Base-by-base conservation (phyloP, 495 filamentous ascomycete species). In the Durotheca rogersii region DNA sequence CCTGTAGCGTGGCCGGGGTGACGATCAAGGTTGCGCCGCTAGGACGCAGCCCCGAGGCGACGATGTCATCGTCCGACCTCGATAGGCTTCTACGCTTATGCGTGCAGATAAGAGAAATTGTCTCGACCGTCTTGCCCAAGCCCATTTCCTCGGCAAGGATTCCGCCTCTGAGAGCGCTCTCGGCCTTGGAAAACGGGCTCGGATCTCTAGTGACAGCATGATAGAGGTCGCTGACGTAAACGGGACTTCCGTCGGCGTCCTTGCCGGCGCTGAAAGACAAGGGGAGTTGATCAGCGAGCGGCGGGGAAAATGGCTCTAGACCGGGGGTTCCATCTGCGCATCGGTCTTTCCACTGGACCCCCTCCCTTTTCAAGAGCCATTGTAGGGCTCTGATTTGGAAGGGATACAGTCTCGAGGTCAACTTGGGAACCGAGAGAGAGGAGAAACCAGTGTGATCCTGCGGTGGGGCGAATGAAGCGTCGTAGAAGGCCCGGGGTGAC, bases 111-210 rank as follows among this genome's bases (percentile, higher is more conserved):
- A 96, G 68, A 1, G 86, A 80, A 35, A 93, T 87, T 40, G 92
- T 76, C 65, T 98, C 93, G 14, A 96, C 80, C 0, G 93, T 96
- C 65, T 98, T 98, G 1, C 93, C 93, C 3, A 98, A 71, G 0
- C 92, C 92, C 93, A 96, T 96, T 68, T 98, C 93, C 66, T 98
- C 92, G 0, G 90, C 89, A 15, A 98, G 76, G 20, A 81, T 84
- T 32, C 86, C 86, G 20, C 86, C 86, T 37, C 74, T 80, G 20
- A 88, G 44, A 1, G 52, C 44, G 29, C 33, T 60, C 35, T 75
- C 65, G 6, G 66, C 58, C 30, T 72, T 64, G 19, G 57, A 43
- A 59, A 83, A 83, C 6, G 66, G 34, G 18, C 65, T 66, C 1
- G 74, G 32, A 64, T 86, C 76, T 6, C 70, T 75, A 0, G 78